Base-by-base conservation (phyloP, 2,329 filamentous ascomycete species). In the Colletotrichum spaethianum region DNA sequence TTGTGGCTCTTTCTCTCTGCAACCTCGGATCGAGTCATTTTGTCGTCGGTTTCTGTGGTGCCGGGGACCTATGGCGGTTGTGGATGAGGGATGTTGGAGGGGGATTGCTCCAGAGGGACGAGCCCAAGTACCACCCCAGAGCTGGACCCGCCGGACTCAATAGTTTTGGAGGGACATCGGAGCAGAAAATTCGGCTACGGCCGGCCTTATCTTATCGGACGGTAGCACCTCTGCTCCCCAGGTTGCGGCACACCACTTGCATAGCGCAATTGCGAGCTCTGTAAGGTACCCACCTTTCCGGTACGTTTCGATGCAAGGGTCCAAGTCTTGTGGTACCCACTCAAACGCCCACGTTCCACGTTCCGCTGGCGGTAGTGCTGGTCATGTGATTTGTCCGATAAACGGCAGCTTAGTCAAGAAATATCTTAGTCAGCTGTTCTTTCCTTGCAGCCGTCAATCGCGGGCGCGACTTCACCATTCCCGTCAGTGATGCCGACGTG, bases 41-140 rank as follows among this genome's bases (percentile, higher is more conserved):
- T 67, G 71, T 80, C 79, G 40, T 82, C 79, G 59, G 79, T 67
- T 65, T 81, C 79, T 12, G 79, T 80, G 18, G 79, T 80, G 20
- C 74, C 72, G 8, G 75, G 70, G 16, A 55, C 31, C 42, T 57
- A 23, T 28, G 12, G 9, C 18, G 23, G 44, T 40, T 40, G 36
- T 52, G 33, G 12, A 40, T 40, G 50, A 42, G 70, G 44, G 36
- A 50, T 56, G 33, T 36, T 50, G 50, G 28, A 26, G 48, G 44
- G 57, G 67, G 28, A 57, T 44, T 57, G 65, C 52, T 63, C 57
- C 38, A n/a, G 31, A 23, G 42, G 33, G 3, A 23, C 53, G 53
- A 59, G 40, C 40, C 36, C 40, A 50, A 46, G n/a, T 38, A 23
- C 11, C 12, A 28, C 31, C 40, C 44, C 53, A 38, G 28, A 50